phyloP scores from a whole-genome alignment of 2,329 filamentous ascomycete genomes.

The Chaetomiaceae sp. region DNA sequence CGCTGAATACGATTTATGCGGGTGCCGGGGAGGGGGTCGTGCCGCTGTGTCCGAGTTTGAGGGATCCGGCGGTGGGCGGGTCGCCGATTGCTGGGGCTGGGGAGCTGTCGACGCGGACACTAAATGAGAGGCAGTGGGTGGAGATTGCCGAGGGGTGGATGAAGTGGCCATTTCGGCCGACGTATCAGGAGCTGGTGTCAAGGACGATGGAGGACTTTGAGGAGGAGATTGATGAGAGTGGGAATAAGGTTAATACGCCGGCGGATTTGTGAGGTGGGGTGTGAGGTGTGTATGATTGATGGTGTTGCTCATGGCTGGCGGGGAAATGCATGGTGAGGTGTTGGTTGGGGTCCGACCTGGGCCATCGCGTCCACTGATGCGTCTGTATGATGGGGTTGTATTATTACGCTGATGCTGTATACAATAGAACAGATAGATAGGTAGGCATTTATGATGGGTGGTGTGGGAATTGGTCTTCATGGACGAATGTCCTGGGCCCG shows the following conservation, averaged over 20 bases:
- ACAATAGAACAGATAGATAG: too few relatives aligned
- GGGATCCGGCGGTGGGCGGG: slow-evolving; percentile 44
- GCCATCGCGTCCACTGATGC: too few relatives aligned
- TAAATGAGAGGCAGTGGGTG: slow-evolving; percentile 50
- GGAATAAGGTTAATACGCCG: slow-evolving; percentile 12
- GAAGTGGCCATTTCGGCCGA: slow-evolving; percentile 58
- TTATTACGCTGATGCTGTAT: not conserved
- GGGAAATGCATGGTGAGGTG: too few relatives aligned
- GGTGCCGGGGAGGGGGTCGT: slow-evolving; percentile 53
- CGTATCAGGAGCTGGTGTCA: slow-evolving; percentile 42
- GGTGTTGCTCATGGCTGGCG: too few relatives aligned
- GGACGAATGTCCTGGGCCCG: too few relatives aligned
- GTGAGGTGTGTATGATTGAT: not conserved
- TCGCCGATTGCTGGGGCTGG: slow-evolving; percentile 33
- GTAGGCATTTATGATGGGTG: too few relatives aligned
- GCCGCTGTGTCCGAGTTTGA: slow-evolving; percentile 42
- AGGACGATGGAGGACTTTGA: slow-evolving; percentile 29
- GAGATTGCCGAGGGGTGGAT: slow-evolving; percentile 56
- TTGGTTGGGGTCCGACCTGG: too few relatives aligned
- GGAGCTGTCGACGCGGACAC: slow-evolving; percentile 39
- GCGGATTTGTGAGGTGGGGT: not conserved
- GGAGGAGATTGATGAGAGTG: slow-evolving; percentile 16
- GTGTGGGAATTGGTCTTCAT: too few relatives aligned
- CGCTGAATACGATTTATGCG: slow-evolving; percentile 49
- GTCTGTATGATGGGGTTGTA: not conserved